Evolutionary conservation across 2,329 filamentous ascomycete genomes (phyloP), one percentile per base, ranked within the genome.

Genomic region (Fusarium udum): DNA sequence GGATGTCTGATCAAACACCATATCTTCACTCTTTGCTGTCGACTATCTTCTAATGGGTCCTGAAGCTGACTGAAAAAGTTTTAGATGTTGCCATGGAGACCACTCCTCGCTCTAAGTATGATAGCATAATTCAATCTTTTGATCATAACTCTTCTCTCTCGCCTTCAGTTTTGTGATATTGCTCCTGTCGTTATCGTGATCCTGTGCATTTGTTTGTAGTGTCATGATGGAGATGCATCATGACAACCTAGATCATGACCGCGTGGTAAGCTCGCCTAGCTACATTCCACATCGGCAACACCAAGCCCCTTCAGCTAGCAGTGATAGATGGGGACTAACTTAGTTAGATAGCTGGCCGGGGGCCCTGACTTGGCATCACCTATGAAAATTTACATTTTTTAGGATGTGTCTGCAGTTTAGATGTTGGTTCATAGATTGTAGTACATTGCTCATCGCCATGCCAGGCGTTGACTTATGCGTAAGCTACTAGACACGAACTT

Each of bases 1-100:
- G 91, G 91, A 92, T 92, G 91, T 92, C 90, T 92, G 89, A 92
- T 84, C 73, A 77, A 78, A 80, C 74, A 79, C 72, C 40, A 45
- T 55, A 57, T 51, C 52, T 66, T 53, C 42, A 53, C 64, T 39
- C 64, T 68, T 61, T 65, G 62, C 40, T 74, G 67, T 69, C 63
- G 39, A 48, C 43, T 42, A 28, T 32, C 52, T 24, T 53, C 40
- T 60, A 43, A 15, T 58, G 56, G 46, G 48, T 49, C 42, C 36
- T 45, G 31, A 72, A 68, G 77, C 79, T 78, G 77, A 80, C 73
- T 59, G 62, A 39, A 64, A 71, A 73, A 73, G 71, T 61, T 42
- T 20, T 65, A 56, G 58, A 61, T 55, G 22, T 40, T 52, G 16
- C 31, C 15, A 60, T 45, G 45, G 51, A 63, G 13, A 62, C 15